A percentile compares a stretch with the other conserved stretches of the same genome.
Conservation (phyloP, 2,329 filamentous ascomycete species). For the Septoria petroselini region DNA sequence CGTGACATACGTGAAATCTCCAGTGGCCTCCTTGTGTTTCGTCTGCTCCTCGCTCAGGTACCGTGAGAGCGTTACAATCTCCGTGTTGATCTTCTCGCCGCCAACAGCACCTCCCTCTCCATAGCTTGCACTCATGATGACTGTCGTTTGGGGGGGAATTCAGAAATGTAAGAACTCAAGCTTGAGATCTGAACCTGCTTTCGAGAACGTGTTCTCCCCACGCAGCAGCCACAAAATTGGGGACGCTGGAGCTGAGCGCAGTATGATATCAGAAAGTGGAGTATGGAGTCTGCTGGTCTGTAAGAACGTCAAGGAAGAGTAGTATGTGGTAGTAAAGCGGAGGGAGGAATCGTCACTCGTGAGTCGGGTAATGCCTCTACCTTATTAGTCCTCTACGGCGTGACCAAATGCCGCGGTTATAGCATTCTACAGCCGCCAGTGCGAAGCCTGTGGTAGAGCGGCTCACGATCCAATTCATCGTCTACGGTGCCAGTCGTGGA, state of each 20-base stretch:
- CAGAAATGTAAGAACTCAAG: not conserved
- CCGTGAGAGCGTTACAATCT: slow-evolving; percentile 92
- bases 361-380: slow-evolving; percentile 22
- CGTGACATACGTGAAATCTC: slow-evolving; percentile 89
- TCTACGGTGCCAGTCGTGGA: slow-evolving; percentile 2
- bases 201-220: not conserved
- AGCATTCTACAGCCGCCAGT: slow-evolving; percentile 11
- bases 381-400: slow-evolving; percentile 7
- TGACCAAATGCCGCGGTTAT: slow-evolving; percentile 24
- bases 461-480: slow-evolving; percentile 9
- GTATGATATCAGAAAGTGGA: slow-evolving; percentile 34
- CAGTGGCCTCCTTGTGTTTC: slow-evolving; percentile 90
- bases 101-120: slow-evolving; percentile 31
- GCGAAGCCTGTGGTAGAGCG: slow-evolving; percentile 12
- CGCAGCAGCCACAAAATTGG: not conserved
- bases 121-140: slow-evolving; percentile 1
- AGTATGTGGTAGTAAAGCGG: no score
- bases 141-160: no score
- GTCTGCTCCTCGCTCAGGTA: slow-evolving; percentile 94
- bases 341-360: slow-evolving; percentile 6
- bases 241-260: slow-evolving; percentile 17
- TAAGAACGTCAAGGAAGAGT: slow-evolving; percentile 4
- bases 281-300: slow-evolving; percentile 15
- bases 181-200: not conserved
- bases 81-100: slow-evolving; percentile 82